Conservation (phyloP, 306 rosid genomes). For the Cicer bijugum region DNA sequence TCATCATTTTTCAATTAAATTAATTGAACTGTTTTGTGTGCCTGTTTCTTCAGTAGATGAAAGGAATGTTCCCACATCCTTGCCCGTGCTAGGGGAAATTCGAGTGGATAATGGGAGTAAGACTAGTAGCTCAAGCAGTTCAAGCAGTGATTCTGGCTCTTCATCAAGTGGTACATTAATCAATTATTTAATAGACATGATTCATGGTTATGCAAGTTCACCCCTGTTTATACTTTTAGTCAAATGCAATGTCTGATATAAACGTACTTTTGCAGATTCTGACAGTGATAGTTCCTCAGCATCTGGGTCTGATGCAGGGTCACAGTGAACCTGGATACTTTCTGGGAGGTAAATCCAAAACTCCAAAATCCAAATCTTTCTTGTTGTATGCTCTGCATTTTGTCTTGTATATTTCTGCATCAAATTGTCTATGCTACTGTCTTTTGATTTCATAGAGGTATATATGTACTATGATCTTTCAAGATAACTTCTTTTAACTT, state of each 20-base stretch:
- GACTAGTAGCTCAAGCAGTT: slow-evolving; percentile 95
- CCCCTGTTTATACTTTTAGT: slow-evolving; percentile 32
- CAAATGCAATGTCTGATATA: slow-evolving; percentile 15
- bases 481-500: slow-evolving; percentile 20
- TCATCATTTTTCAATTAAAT: background rate
- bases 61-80: slow-evolving; percentile 53
- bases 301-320: slow-evolving; percentile 87
- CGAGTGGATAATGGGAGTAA: slow-evolving; percentile 76
- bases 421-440: slow-evolving; percentile 3
- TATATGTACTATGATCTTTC: slow-evolving; percentile 1
- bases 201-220: background rate
- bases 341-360: slow-evolving; percentile 56
- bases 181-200: background rate
- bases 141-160: slow-evolving; percentile 95
- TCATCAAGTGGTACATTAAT: slow-evolving; percentile 85
- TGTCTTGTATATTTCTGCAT: slow-evolving; percentile 2
- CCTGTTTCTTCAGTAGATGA: slow-evolving; percentile 53
- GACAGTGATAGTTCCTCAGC: slow-evolving; percentile 94
- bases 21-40: slow-evolving; percentile 26
- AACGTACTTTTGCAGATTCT: slow-evolving; percentile 66
- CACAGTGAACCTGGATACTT: slow-evolving; percentile 59
- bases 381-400: background rate
- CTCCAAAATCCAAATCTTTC: background rate
- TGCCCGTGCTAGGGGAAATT: slow-evolving; percentile 65
- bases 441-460: background rate